These are phyloP conservation scores for Emergomyces africanus DNA, from an alignment of 2,329 filamentous ascomycete species.

Conservation along the genomic window DNA sequence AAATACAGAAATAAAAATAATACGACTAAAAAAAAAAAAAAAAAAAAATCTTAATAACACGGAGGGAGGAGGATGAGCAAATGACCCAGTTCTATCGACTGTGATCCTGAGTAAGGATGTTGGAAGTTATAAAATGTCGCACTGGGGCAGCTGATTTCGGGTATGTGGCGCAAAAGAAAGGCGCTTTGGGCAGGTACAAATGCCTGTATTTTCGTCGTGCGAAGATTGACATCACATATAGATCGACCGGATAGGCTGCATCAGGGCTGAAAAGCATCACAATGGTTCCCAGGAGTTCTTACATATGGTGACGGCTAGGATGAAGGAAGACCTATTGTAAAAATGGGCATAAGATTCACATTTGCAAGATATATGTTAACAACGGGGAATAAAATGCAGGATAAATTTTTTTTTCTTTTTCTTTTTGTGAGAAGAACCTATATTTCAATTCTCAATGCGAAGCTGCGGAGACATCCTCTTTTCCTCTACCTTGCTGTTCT, in stretches of 20 bases:
- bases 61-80: background rate
- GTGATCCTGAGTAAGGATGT: background rate
- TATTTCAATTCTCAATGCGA: background rate
- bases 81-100: background rate
- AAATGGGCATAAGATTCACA: constrained; percentile 20
- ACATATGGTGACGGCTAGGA: constrained; percentile 35
- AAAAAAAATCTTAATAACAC: background rate
- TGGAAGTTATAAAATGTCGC: constrained; percentile 2
- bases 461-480: background rate
- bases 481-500: background rate
- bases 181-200: background rate
- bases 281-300: constrained; percentile 15
- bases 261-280: constrained; percentile 2
- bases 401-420: background rate
- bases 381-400: background rate
- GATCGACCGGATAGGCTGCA: background rate
- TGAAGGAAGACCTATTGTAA: constrained; percentile 31
- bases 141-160: background rate
- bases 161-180: background rate
- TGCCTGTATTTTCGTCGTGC: background rate
- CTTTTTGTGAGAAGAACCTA: background rate
- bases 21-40: background rate
- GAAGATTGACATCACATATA: background rate
- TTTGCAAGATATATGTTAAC: constrained; percentile 1
- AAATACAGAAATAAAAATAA: background rate